phyloP scores from a whole-genome alignment of 192 early-diverging fungal species.

The Backusella sp. region DNA sequence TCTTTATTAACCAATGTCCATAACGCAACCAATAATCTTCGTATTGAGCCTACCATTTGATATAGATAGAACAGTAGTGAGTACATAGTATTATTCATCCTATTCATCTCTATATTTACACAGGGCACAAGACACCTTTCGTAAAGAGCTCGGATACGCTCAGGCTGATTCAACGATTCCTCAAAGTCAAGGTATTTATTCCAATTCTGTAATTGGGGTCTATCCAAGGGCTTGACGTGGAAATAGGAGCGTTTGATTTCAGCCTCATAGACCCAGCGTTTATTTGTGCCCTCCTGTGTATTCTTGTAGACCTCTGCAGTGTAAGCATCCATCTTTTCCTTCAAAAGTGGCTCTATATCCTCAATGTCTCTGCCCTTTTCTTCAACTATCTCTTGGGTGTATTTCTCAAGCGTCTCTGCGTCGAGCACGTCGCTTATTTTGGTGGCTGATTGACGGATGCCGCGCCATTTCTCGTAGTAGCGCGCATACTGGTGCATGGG shows the following conservation, averaged over 20 bases:
- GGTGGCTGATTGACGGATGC: background rate
- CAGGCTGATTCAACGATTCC: slow-evolving; percentile 54
- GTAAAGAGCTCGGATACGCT: slow-evolving; percentile 61
- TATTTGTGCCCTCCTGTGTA: slow-evolving; percentile 66
- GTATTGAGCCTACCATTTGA: slow-evolving; percentile 59
- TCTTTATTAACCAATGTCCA: slow-evolving; percentile 52
- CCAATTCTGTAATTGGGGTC: slow-evolving; percentile 68
- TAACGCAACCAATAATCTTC: slow-evolving; percentile 80
- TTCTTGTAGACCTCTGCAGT: slow-evolving; percentile 57
- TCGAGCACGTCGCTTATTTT: background rate
- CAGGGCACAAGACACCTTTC: slow-evolving; percentile 76
- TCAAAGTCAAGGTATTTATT: slow-evolving; percentile 74
- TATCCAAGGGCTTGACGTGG: slow-evolving; percentile 76
- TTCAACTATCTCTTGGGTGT: slow-evolving; percentile 3
- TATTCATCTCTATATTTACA: slow-evolving; percentile 41
- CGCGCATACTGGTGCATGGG: slow-evolving; percentile 73
- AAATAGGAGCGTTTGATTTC: slow-evolving; percentile 81
- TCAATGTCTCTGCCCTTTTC: background rate
- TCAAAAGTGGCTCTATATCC: slow-evolving; percentile 55
- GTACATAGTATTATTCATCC: background rate
- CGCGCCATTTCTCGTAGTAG: slow-evolving; percentile 64
- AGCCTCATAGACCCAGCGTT: slow-evolving; percentile 73
- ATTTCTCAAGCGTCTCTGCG: background rate
- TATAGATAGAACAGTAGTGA: background rate
- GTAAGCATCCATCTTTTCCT: slow-evolving; percentile 56